Conservation (phyloP, 1,139 yeast genomes). For the Pichia inconspicua region DNA sequence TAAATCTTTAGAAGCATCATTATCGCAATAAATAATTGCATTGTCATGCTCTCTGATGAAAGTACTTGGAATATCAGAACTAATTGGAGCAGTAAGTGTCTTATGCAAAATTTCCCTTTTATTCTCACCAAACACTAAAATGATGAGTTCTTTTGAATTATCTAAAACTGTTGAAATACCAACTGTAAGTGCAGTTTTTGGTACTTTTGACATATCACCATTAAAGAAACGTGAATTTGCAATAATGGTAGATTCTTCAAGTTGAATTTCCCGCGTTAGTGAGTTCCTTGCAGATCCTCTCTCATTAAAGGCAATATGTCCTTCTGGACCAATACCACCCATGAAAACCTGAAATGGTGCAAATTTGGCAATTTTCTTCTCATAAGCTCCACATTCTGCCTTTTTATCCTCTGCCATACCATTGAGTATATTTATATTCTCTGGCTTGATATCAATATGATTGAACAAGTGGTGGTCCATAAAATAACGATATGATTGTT, state of each 20-base stretch:
- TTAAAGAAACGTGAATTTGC: conserved; percentile 53
- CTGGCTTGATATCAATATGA: conserved; percentile 48
- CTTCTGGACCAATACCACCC: conserved; percentile 62
- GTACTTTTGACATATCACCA: conserved; percentile 42
- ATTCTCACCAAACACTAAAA: conserved; percentile 40
- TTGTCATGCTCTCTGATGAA: conserved; percentile 41
- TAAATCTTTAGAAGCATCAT: conserved; percentile 14
- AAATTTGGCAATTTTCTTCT: conserved; percentile 39
- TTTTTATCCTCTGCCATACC: conserved; percentile 43
- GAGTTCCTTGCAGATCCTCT: conserved; percentile 45
- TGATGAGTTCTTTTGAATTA: conserved; percentile 46
- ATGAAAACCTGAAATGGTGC: conserved; percentile 51
- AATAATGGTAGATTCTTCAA: conserved; percentile 45
- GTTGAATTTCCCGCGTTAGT: conserved; percentile 41
- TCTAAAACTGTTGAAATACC: conserved; percentile 58
- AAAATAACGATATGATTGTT: conserved; percentile 54
- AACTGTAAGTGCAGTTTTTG: conserved; percentile 47
- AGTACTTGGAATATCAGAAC: conserved; percentile 37
- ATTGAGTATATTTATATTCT: conserved; percentile 49
- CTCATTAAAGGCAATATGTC: conserved; percentile 60
- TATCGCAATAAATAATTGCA: conserved; percentile 39
- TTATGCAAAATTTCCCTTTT: conserved; percentile 40
- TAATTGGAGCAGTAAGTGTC: conserved; percentile 35
- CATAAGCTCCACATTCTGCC: conserved; percentile 44
- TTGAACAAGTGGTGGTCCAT: conserved; percentile 53